Evolutionary conservation across 2,329 filamentous ascomycete species (phyloP).

Genomic region (Phialophora macrospora): DNA sequence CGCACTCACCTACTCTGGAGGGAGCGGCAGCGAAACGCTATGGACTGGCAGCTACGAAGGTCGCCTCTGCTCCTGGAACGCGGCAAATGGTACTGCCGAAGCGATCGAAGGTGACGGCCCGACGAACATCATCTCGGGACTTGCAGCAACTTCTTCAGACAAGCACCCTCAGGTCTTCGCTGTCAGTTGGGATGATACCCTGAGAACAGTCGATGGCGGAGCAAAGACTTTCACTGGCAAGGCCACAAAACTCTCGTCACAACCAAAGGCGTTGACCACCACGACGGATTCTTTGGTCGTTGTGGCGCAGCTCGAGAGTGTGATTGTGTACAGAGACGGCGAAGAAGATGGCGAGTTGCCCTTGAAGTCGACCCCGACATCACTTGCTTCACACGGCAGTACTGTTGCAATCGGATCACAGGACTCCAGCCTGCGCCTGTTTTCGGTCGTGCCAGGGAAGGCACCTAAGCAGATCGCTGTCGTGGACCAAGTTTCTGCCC

Average conservation of each 20-base stretch:
- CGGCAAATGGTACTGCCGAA: constrained; percentile 69
- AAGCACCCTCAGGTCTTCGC: constrained; percentile 70
- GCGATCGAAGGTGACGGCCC: constrained; percentile 80
- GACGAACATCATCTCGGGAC: constrained; percentile 81
- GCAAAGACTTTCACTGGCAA: constrained; percentile 76
- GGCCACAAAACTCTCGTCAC: constrained; percentile 70
- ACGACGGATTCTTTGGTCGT: constrained; percentile 59
- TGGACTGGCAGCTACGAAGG: constrained; percentile 95
- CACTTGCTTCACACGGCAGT: constrained; percentile 70
- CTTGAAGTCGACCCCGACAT: constrained; percentile 68
- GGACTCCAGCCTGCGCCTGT: constrained; percentile 76
- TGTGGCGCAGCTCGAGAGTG: constrained; percentile 64
- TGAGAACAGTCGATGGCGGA: constrained; percentile 76
- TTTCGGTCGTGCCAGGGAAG: constrained; percentile 62
- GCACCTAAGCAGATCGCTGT: constrained; percentile 60
- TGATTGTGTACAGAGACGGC: constrained; percentile 63
- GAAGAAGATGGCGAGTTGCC: constrained; percentile 64
- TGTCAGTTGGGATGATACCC: constrained; percentile 91
- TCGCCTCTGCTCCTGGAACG: constrained; percentile 81
- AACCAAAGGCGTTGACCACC: constrained; percentile 75
- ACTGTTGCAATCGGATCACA: constrained; percentile 77
- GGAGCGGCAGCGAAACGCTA: constrained; percentile 60
- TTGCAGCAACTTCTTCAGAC: constrained; percentile 58
- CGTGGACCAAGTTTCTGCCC: constrained; percentile 68
- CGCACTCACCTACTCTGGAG: constrained; percentile 65